Percentiles rank a stretch among this genome's conserved stretches.
These are phyloP conservation scores for Argentina anserina DNA, from an alignment of 306 rosid species.

Conservation along the genomic window DNA sequence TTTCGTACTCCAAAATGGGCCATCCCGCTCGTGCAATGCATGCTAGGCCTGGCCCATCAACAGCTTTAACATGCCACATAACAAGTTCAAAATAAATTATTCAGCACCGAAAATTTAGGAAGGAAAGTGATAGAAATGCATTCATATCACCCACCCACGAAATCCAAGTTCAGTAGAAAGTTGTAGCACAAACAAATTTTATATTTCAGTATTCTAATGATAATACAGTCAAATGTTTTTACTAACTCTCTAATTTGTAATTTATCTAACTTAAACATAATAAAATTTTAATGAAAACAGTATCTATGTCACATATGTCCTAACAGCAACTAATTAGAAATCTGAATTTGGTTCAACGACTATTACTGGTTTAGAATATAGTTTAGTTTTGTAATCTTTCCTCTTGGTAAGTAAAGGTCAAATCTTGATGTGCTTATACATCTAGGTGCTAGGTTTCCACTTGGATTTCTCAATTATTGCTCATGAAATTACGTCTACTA, in stretches of 20 bases:
- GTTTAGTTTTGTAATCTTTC: neutral
- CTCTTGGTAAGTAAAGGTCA: neutral
- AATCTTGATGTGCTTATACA: neutral
- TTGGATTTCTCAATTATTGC: constrained; percentile 41
- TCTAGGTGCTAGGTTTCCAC: constrained; percentile 34
- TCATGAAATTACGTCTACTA: constrained; percentile 25
- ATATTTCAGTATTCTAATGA: too few relatives aligned
- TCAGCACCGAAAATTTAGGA: neutral
- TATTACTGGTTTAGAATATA: neutral
- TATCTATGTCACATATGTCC: neutral
- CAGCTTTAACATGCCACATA: constrained; percentile 24
- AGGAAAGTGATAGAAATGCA: neutral
- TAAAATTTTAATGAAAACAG: neutral
- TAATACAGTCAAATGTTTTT: neutral
- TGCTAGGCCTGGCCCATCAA: constrained; percentile 53
- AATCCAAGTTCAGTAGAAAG: neutral
- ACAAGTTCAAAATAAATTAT: neutral
- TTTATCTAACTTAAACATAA: too few relatives aligned
- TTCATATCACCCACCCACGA: constrained; percentile 22
- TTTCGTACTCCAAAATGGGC: constrained; percentile 40
- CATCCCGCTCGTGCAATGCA: constrained; percentile 80
- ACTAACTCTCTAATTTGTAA: neutral
- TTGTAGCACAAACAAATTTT: neutral
- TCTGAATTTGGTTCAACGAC: neutral
- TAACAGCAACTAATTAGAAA: neutral